These are phyloP conservation scores for Cladosporium sp. DNA, from an alignment of 2,329 filamentous ascomycete species.

Conservation along the genomic window DNA sequence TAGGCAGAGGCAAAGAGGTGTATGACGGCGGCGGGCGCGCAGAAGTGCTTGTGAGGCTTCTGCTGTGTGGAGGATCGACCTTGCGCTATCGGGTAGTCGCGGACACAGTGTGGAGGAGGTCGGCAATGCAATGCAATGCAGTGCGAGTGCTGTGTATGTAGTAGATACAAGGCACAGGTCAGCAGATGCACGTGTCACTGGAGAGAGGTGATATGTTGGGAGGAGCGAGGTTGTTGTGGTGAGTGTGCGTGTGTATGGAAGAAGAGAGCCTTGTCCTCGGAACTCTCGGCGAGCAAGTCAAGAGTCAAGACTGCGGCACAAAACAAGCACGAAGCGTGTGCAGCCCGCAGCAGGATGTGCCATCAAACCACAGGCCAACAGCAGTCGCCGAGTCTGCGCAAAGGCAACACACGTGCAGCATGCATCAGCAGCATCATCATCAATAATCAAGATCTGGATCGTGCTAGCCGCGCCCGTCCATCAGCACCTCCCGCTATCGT, in stretches of 20 bases:
- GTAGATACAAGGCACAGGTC: background rate
- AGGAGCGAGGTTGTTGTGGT: background rate
- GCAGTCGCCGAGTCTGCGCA: background rate
- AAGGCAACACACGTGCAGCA: background rate
- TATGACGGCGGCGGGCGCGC: constrained; percentile 1
- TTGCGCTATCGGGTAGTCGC: background rate
- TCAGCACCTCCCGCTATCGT: background rate
- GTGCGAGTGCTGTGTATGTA: background rate
- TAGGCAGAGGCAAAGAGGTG: background rate
- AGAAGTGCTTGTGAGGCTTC: background rate
- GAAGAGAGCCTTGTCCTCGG: background rate
- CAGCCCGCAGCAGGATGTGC: background rate
- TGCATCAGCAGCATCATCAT: background rate
- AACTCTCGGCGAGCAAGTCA: background rate
- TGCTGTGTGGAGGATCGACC: constrained; percentile 1
- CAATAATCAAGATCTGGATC: constrained; percentile 6
- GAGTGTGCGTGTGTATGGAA: background rate
- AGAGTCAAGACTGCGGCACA: background rate
- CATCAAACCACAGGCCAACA: background rate
- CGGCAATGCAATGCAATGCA: background rate
- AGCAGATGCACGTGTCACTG: background rate
- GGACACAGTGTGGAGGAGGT: background rate
- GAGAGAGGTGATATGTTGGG: background rate
- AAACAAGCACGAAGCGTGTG: background rate
- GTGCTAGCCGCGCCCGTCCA: background rate